These are phyloP conservation scores for Moniliella sp. DNA, from an alignment of 1,284 basidiomycete genomes.

Conservation along the genomic window DNA sequence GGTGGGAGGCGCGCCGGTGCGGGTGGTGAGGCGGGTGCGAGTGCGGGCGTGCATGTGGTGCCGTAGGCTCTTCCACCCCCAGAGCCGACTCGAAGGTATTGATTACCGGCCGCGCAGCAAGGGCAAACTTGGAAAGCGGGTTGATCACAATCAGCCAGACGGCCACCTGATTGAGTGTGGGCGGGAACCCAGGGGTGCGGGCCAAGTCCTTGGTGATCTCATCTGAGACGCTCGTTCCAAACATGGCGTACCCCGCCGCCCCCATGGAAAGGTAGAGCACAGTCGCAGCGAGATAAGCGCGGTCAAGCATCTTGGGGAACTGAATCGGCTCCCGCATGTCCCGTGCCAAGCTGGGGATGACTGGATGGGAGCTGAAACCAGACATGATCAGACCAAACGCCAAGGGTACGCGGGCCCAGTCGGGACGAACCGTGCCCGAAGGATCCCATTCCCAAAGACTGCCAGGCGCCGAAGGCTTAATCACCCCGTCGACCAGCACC, in stretches of 20 bases:
- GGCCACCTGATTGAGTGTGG: slow-evolving; percentile 50
- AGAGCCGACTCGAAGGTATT: slow-evolving; percentile 24
- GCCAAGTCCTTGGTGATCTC: slow-evolving; percentile 75
- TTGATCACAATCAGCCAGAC: slow-evolving; percentile 76
- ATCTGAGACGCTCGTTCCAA: slow-evolving; percentile 56
- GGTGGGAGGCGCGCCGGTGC: no score
- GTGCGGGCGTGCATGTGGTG: slow-evolving; percentile 1
- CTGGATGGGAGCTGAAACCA: slow-evolving; percentile 85
- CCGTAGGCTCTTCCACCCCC: slow-evolving; percentile 10
- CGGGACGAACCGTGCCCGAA: slow-evolving; percentile 44
- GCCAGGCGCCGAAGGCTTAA: slow-evolving; percentile 57
- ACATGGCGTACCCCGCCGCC: slow-evolving; percentile 45
- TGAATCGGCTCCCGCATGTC: slow-evolving; percentile 68
- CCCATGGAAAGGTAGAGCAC: slow-evolving; percentile 59
- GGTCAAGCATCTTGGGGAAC: slow-evolving; percentile 62
- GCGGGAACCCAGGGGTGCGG: slow-evolving; percentile 52
- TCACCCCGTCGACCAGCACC: slow-evolving; percentile 61
- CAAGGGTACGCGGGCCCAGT: slow-evolving; percentile 39
- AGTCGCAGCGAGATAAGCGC: slow-evolving; percentile 65
- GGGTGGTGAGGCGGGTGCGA: no score
- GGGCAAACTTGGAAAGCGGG: slow-evolving; percentile 54
- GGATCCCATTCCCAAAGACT: slow-evolving; percentile 54
- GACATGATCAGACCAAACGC: slow-evolving; percentile 80
- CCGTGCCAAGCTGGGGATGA: slow-evolving; percentile 70
- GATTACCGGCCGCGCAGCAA: slow-evolving; percentile 50